Evolutionary conservation across 768 basidiomycete genomes (phyloP).

Genomic region (Lactarius pseudohatsudake): DNA sequence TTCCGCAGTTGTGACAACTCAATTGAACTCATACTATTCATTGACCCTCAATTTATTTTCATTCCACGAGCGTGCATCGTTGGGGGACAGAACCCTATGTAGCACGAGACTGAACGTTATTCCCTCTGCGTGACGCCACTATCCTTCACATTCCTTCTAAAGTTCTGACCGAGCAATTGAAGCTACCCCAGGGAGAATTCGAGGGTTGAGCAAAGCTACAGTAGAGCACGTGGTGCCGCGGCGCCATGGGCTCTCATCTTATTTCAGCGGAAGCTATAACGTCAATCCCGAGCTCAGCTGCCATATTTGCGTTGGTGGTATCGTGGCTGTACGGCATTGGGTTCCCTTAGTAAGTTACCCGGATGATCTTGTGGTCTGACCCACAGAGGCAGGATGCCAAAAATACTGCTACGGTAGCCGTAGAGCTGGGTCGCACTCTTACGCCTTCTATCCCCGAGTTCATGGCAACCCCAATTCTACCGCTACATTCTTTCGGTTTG

Average conservation of each 20-base stretch:
- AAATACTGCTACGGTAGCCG: neutral
- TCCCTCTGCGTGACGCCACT: neutral
- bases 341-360: neutral
- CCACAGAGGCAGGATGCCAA: neutral
- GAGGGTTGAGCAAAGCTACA: neutral
- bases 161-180: neutral
- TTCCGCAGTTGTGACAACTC: neutral
- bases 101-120: neutral
- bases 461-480: constrained; percentile 23
- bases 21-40: no score
- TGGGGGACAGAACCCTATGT: neutral
- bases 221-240: neutral
- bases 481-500: neutral
- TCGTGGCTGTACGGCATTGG: constrained; percentile 23
- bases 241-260: neutral
- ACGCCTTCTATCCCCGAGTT: constrained; percentile 1
- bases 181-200: neutral
- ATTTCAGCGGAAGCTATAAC: neutral
- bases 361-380: neutral
- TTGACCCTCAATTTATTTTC: neutral
- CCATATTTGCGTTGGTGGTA: neutral
- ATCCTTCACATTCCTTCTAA: neutral
- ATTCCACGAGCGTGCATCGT: neutral
- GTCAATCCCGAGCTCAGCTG: constrained; percentile 19
- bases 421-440: neutral